Evolutionary conservation across 345 rosid species (phyloP).

Genomic region (Boechera retrofracta): DNA sequence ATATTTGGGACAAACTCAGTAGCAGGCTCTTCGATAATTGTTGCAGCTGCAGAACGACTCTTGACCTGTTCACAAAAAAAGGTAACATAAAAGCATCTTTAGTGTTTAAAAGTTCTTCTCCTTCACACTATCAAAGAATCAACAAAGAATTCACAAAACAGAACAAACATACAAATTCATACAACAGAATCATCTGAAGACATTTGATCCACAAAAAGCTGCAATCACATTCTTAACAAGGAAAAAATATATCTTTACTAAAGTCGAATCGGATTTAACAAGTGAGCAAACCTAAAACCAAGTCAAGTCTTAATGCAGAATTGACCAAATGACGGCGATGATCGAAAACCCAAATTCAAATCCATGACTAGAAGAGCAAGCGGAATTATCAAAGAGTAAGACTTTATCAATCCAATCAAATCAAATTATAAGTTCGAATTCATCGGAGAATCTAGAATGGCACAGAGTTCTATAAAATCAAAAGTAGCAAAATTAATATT

Average conservation of each 20-base stretch:
- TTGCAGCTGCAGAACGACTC: conserved; percentile 33
- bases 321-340: conserved; percentile 16
- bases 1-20: conserved; percentile 56
- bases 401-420: not conserved
- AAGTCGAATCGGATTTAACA: not conserved
- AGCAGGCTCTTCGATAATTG: conserved; percentile 18
- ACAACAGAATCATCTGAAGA: too few relatives aligned
- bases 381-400: not conserved
- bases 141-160: not conserved
- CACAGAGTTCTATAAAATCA: not conserved
- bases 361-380: not conserved
- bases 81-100: conserved; percentile 8
- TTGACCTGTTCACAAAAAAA: conserved; percentile 23
- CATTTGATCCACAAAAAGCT: not conserved
- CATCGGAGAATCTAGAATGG: conserved; percentile 15
- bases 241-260: not conserved
- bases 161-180: not conserved
- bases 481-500: conserved; percentile 13
- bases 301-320: conserved; percentile 20
- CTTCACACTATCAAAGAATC: not conserved
- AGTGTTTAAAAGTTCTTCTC: not conserved
- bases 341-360: conserved; percentile 8
- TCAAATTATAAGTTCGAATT: not conserved
- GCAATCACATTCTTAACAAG: not conserved
- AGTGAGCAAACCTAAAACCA: not conserved